Conservation (phyloP, 371 early-diverging fungal species). For the Rhizopus sp. region DNA sequence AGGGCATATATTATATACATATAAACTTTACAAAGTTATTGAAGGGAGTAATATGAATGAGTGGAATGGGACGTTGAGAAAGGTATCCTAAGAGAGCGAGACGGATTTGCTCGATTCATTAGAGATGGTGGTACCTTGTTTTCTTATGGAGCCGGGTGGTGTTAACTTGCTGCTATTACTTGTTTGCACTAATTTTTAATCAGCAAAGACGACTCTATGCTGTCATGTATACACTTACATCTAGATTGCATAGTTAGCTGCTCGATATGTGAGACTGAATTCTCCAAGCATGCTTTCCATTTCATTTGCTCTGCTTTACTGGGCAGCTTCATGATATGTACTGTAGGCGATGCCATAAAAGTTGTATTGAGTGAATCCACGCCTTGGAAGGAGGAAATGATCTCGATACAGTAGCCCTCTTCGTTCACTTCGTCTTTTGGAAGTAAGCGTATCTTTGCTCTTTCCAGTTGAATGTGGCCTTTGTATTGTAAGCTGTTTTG, state of each 20-base stretch:
- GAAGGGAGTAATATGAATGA: too few species aligned
- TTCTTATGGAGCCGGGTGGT: constrained; percentile 2
- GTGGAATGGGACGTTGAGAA: too few species aligned
- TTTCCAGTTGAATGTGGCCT: constrained; percentile 34
- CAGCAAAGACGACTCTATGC: not conserved
- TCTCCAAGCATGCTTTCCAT: constrained; percentile 31
- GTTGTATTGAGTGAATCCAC: constrained; percentile 44
- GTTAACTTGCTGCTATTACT: constrained; percentile 4
- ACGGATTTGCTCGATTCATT: constrained; percentile 9
- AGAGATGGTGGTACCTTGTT: constrained; percentile 11
- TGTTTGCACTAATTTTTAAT: not conserved
- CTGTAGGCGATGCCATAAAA: constrained; percentile 34
- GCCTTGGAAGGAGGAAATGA: constrained; percentile 37
- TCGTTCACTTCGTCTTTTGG: constrained; percentile 27
- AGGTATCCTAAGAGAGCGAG: not conserved
- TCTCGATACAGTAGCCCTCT: constrained; percentile 35
- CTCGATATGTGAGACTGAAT: not conserved
- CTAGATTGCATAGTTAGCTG: not conserved
- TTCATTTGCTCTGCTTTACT: constrained; percentile 27
- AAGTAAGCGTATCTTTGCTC: constrained; percentile 32
- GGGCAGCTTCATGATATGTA: constrained; percentile 26
- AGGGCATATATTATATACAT: not conserved
- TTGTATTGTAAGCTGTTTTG: constrained; percentile 41
- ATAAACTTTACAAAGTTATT: too few species aligned
- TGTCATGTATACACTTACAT: not conserved